These are phyloP conservation scores for Ehretia macrophylla DNA, from an alignment of 257 asterid genomes.

Conservation along the genomic window DNA sequence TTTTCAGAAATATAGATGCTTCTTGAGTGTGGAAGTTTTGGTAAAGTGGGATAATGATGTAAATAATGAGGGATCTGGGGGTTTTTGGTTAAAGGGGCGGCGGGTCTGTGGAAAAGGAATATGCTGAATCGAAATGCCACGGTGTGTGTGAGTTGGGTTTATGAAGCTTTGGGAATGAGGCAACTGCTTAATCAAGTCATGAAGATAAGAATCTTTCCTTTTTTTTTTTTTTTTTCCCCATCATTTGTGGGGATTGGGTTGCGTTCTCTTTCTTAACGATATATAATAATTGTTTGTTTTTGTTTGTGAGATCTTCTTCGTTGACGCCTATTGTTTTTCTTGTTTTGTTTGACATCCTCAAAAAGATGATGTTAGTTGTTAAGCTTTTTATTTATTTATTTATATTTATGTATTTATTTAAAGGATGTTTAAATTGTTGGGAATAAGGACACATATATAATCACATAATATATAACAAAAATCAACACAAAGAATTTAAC, in stretches of 20 bases:
- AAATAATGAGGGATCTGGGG: constrained; percentile 13
- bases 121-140: constrained; percentile 44
- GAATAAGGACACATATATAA: too few species aligned
- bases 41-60: background rate
- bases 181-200: constrained; percentile 13
- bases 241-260: background rate
- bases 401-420: too few species aligned
- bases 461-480: too few species aligned
- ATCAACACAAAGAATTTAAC: too few species aligned
- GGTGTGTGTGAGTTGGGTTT: constrained; percentile 41
- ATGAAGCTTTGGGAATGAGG: constrained; percentile 39
- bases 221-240: background rate
- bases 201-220: constrained; percentile 8
- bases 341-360: background rate
- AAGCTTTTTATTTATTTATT: too few species aligned
- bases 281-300: background rate
- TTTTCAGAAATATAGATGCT: too few species aligned
- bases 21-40: background rate
- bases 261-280: background rate
- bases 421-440: too few species aligned
- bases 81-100: constrained; percentile 3
- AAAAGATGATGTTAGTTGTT: too few species aligned
- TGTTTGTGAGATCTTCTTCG: background rate
- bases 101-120: constrained; percentile 8
- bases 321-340: background rate